Evolutionary conservation across 75 land plant genomes (phyloP).

Genomic region (Pinus tabuliformis): DNA sequence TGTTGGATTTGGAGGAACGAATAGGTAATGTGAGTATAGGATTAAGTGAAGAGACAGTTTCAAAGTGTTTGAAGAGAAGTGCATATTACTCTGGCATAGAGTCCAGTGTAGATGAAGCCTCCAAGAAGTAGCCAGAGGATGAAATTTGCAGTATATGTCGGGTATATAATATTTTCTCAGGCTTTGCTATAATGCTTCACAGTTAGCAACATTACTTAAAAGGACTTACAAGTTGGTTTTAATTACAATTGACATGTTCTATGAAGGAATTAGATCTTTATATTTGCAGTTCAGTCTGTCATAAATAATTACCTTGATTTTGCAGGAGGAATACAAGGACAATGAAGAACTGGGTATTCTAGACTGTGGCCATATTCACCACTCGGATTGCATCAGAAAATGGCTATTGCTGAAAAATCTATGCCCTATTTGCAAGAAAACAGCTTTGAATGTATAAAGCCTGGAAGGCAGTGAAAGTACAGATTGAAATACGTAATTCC

Average conservation of each 20-base stretch:
- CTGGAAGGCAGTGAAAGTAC: too few relatives aligned
- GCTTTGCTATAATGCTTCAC: not conserved
- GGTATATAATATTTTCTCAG: slow-evolving; percentile 22
- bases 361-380: slow-evolving; percentile 70
- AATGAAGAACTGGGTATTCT: slow-evolving; percentile 62
- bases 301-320: not conserved
- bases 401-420: slow-evolving; percentile 71
- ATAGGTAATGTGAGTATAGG: slow-evolving; percentile 41
- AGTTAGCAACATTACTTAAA: not conserved
- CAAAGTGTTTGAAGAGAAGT: slow-evolving; percentile 17
- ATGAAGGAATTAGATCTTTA: not conserved
- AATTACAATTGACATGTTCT: not conserved
- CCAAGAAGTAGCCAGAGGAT: slow-evolving; percentile 6
- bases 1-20: slow-evolving; percentile 33
- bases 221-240: not conserved
- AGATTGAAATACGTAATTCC: not conserved
- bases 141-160: slow-evolving; percentile 73
- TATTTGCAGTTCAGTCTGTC: not conserved
- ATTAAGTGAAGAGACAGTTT: slow-evolving; percentile 28
- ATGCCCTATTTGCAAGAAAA: slow-evolving; percentile 69
- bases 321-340: slow-evolving; percentile 69
- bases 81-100: not conserved
- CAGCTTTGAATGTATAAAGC: not conserved
- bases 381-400: slow-evolving; percentile 59
- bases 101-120: slow-evolving; percentile 2